Base-by-base conservation (phyloP, 768 basidiomycete species). In the Suillus variegatus region DNA sequence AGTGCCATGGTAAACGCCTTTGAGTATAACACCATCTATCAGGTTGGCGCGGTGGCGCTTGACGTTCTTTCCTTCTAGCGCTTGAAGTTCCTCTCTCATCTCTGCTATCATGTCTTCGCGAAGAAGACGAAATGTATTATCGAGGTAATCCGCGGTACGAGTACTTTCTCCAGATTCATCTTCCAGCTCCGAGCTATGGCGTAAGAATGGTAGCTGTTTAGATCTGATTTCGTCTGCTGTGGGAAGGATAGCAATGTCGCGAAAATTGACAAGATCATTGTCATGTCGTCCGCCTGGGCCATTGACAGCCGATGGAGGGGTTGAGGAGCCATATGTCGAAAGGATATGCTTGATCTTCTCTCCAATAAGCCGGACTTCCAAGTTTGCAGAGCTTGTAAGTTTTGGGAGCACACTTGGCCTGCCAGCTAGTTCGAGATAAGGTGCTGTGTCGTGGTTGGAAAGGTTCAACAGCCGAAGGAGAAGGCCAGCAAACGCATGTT, bases 201-300 rank as follows among this genome's bases (percentile, higher is more conserved):
- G 80, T 6, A 87, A 67, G 67, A 85, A 88, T 1, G 87, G 77
- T 1, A 57, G 56, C 16, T 83, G 78, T 3, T 64, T 73, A 25
- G 75, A 86, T 2, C 61, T 62, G 14, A 88, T 75, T 69, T 89
- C 88, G 44, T 84, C 82, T 0, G 84, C 79, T 10, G 87, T 86
- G 1, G 88, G 88, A 3, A 86, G 75, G 61, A 89, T 85, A 20
- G 82, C 72, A 41, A 89, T 86, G 18, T 81, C 64, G 12, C 83
- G 82, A 67, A 87, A 88, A 64, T 88, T 83, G 16, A 70, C 73
- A 61, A 83, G 82, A 70, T 89, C 88, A 66, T 89, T 89, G 69
- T 88, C 86, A 66, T 89, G 88, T 1, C 88, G 78, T 2, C 87
- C 88, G 0, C 88, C 88, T 1, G 88, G 84, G n/a, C 73, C 70